Conservation (phyloP, 1,284 basidiomycete genomes). For the Ceratobasidium sp. region DNA sequence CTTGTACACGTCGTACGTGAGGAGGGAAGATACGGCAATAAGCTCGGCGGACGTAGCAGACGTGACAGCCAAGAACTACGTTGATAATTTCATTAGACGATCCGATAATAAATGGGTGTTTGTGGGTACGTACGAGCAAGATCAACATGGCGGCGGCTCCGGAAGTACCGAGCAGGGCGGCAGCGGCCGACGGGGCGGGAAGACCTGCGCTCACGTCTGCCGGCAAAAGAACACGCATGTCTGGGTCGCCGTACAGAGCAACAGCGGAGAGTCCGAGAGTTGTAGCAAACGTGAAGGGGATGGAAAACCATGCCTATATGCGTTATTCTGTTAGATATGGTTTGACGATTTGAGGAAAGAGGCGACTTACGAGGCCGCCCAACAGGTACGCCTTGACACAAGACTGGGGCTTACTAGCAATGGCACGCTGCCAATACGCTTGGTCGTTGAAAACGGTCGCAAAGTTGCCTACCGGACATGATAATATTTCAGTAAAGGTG, state of each 20-base stretch:
- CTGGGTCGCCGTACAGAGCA: constrained; percentile 79
- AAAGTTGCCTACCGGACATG: constrained; percentile 77
- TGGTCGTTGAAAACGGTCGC: constrained; percentile 83
- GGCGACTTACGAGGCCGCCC: constrained; percentile 87
- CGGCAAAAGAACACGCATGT: constrained; percentile 70
- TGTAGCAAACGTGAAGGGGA: constrained; percentile 80
- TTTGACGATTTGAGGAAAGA: neutral
- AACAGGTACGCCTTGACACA: constrained; percentile 90
- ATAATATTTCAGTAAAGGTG: neutral
- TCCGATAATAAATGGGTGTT: neutral
- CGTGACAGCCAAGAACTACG: constrained; percentile 72
- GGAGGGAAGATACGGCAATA: constrained; percentile 84
- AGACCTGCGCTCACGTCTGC: constrained; percentile 85
- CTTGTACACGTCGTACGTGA: constrained; percentile 85
- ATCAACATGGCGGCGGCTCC: constrained; percentile 80
- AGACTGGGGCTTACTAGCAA: constrained; percentile 85
- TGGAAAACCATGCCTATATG: constrained; percentile 71
- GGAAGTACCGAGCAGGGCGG: constrained; percentile 80
- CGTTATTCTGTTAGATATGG: neutral
- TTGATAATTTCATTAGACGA: constrained; percentile 52
- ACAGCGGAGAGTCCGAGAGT: constrained; percentile 87
- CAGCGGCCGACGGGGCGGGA: constrained; percentile 84
- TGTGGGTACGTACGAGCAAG: constrained; percentile 62
- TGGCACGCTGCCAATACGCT: constrained; percentile 80
- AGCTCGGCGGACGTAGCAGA: constrained; percentile 90